Conservation (phyloP, 371 early-diverging fungal genomes). For the Apophysomyces elegans region DNA sequence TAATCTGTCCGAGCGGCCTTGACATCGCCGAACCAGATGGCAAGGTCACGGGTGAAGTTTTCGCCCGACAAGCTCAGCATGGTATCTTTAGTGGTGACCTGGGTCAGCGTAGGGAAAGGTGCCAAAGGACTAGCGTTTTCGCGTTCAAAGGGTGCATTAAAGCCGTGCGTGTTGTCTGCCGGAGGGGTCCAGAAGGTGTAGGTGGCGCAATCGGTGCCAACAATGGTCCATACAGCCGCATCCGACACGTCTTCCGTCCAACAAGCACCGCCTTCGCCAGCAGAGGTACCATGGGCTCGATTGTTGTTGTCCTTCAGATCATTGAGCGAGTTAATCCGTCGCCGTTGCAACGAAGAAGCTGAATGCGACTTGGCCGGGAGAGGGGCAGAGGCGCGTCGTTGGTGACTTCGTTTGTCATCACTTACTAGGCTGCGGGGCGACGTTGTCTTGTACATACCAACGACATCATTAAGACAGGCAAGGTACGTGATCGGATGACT, state of each 20-base stretch:
- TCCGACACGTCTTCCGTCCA: slow-evolving; percentile 90
- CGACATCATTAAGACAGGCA: slow-evolving; percentile 76
- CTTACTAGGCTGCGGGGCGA: slow-evolving; percentile 48
- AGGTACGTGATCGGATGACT: slow-evolving; percentile 60
- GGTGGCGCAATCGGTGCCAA: slow-evolving; percentile 27
- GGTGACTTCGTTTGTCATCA: slow-evolving; percentile 17
- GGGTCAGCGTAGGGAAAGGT: slow-evolving; percentile 20
- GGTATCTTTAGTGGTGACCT: slow-evolving; percentile 2
- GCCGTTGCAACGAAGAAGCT: slow-evolving; percentile 27
- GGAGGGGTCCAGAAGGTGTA: slow-evolving; percentile 24
- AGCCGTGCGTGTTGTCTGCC: slow-evolving; percentile 3
- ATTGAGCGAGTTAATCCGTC: slow-evolving; percentile 49
- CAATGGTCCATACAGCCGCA: slow-evolving; percentile 35
- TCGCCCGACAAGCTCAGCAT: slow-evolving; percentile 55
- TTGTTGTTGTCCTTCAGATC: slow-evolving; percentile 28
- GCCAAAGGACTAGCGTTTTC: slow-evolving; percentile 11
- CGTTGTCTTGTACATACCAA: slow-evolving; percentile 75
- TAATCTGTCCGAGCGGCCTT: slow-evolving; percentile 33
- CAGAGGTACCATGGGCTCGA: slow-evolving; percentile 9
- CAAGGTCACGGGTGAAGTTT: slow-evolving; percentile 60
- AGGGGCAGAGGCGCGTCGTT: not conserved
- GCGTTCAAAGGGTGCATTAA: not conserved
- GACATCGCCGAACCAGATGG: slow-evolving; percentile 63
- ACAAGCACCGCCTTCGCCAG: slow-evolving; percentile 47
- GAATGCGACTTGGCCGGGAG: slow-evolving; percentile 5